A percentile compares a stretch with the other conserved stretches of the same genome.
Evolutionary conservation across 805 yeast genomes (phyloP).

Genomic region (Barnettozyma siamensis): DNA sequence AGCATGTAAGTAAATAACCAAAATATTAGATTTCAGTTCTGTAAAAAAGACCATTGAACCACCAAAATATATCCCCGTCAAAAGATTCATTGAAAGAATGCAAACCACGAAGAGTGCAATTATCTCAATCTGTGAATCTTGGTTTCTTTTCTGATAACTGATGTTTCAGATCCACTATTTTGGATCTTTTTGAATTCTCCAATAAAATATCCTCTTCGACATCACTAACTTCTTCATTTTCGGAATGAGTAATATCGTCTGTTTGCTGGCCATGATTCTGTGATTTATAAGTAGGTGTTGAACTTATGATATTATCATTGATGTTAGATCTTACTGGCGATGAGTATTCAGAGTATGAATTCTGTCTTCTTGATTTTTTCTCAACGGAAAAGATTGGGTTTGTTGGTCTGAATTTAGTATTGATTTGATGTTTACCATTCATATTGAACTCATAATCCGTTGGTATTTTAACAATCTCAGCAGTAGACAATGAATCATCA

Average conservation of each 20-base stretch:
- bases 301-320: not conserved
- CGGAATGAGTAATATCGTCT: no score
- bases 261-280: not conserved
- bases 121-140: not conserved
- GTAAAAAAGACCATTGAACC: no score
- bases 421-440: slow-evolving; percentile 1
- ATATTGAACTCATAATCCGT: slow-evolving; percentile 16
- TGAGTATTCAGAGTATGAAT: not conserved
- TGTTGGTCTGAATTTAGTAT: slow-evolving; percentile 18
- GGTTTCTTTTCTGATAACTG: slow-evolving; percentile 3
- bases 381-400: slow-evolving; percentile 16
- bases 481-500: slow-evolving; percentile 7
- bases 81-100: no score
- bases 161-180: not conserved
- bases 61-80: no score
- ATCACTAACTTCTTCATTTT: not conserved
- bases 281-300: not conserved
- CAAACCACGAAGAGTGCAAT: no score
- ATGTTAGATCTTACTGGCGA: not conserved
- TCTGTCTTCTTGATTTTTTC: slow-evolving; percentile 4
- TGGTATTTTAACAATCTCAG: slow-evolving; percentile 7
- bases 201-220: not conserved
- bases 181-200: slow-evolving; percentile 3
- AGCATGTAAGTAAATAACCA: no score
- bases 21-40: no score